These are phyloP conservation scores for Aplosporella prunicola DNA, from an alignment of 2,329 filamentous ascomycete species.

Conservation along the genomic window DNA sequence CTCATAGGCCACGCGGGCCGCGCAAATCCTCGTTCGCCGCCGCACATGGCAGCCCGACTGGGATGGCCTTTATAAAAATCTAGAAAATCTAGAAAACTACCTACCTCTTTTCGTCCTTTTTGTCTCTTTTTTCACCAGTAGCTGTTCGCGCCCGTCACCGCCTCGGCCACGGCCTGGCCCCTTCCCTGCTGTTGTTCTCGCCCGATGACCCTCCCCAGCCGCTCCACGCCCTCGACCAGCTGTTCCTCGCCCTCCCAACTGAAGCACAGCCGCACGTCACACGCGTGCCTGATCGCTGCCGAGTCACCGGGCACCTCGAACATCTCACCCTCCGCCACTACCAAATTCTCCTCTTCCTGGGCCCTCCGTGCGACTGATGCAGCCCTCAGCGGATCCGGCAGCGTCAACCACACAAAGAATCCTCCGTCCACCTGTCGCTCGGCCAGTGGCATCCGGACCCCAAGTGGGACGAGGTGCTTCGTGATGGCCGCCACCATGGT, in stretches of 20 bases:
- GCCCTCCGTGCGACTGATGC: constrained; percentile 49
- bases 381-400: constrained; percentile 48
- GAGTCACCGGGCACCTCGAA: constrained; percentile 51
- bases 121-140: constrained; percentile 22
- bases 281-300: constrained; percentile 45
- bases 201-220: constrained; percentile 45
- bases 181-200: constrained; percentile 5
- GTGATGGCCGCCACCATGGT: constrained; percentile 51
- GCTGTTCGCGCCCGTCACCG: constrained; percentile 17
- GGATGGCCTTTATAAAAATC: constrained; percentile 9
- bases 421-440: constrained; percentile 55
- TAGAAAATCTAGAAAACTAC: neutral
- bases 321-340: constrained; percentile 57
- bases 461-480: constrained; percentile 52
- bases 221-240: constrained; percentile 57
- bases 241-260: constrained; percentile 56
- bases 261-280: constrained; percentile 58
- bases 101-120: constrained; percentile 1
- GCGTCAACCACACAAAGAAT: constrained; percentile 74
- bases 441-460: constrained; percentile 41
- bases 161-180: constrained; percentile 9
- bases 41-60: constrained; percentile 3
- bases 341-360: constrained; percentile 53
- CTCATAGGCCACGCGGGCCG: constrained; percentile 4
- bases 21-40: constrained; percentile 1